Evolutionary conservation across 495 filamentous ascomycete species (phyloP), one percentile per base, ranked within the genome.

Genomic region (Aspergillus olivimuriae): DNA sequence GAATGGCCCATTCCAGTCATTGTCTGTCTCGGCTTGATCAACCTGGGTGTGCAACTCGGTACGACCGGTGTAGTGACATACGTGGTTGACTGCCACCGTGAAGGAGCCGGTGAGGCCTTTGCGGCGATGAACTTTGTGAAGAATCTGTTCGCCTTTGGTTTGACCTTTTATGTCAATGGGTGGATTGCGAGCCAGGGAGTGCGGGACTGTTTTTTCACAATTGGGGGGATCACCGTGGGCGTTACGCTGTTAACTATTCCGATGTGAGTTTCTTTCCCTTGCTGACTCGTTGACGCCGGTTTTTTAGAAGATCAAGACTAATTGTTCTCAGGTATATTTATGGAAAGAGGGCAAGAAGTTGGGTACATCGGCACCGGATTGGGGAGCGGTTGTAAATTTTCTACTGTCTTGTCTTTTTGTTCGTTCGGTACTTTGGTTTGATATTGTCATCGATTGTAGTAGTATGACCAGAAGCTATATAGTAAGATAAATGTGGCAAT

Each of bases 51-150:
- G 22, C 63, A 65, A 32, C 59, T 68, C 7, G 65, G 62, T 1
- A 63, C 66, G 4, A 66, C 61, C 3, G 62, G 61, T 5, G 60
- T 66, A 1, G 61, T 68, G 12, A 61, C 65, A 3, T 70, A 70
- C 34, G 53, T 69, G 5, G 60, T 63, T 9, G 67, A 70, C 50
- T 67, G 63, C 23, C 63, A 69, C 38, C 57, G 65, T 11, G 60
- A 67, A n/a, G 61, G 64, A 34, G 61, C 63, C 1, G 62, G 60
- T 2, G 65, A 70, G 40, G 67, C 67, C 20, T 69, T 70, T 49
- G 62, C 63, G 3, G 43, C 51, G 9, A 67, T 69, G 58, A 70
- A 66, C 42, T 66, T 66, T 23, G 36, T 70, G 39, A 68, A 68
- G 48, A 68, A 68, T 28, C 32, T 67, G 33, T 66, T 68, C 35